Evolutionary conservation across 2,329 filamentous ascomycete genomes (phyloP).

Genomic region (Nemania abortiva): DNA sequence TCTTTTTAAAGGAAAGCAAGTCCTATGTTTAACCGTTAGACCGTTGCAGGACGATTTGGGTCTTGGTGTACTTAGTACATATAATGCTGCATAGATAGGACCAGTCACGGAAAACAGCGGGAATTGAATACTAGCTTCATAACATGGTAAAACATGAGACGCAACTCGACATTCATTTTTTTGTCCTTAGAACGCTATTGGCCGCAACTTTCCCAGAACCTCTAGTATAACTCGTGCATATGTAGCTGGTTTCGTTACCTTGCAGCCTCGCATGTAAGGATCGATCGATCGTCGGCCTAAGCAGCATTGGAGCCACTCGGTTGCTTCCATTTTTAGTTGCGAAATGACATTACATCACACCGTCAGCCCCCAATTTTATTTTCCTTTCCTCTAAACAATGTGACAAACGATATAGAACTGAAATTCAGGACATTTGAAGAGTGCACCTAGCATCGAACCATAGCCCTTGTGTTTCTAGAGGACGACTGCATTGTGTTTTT

Average conservation of each 20-base stretch:
- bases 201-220: background rate
- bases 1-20: background rate
- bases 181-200: background rate
- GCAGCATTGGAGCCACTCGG: background rate
- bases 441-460: background rate
- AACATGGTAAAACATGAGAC: too few relatives aligned
- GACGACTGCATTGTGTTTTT: background rate
- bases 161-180: background rate
- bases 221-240: conserved; percentile 9
- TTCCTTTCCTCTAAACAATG: background rate
- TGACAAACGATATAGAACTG: background rate
- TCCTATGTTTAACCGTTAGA: too few relatives aligned
- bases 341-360: conserved; percentile 26
- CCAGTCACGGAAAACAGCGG: too few relatives aligned
- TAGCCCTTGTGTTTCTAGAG: background rate
- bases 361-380: background rate
- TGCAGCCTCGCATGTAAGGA: background rate
- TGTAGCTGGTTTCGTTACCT: conserved; percentile 20
- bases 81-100: too few relatives aligned
- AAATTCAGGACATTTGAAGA: background rate
- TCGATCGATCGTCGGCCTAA: conserved; percentile 18
- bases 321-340: conserved; percentile 6
- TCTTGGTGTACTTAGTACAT: too few relatives aligned
- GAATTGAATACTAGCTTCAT: too few relatives aligned
- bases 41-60: too few relatives aligned